Conservation (phyloP, 345 rosid genomes). For the Arabidopsis suecica region DNA sequence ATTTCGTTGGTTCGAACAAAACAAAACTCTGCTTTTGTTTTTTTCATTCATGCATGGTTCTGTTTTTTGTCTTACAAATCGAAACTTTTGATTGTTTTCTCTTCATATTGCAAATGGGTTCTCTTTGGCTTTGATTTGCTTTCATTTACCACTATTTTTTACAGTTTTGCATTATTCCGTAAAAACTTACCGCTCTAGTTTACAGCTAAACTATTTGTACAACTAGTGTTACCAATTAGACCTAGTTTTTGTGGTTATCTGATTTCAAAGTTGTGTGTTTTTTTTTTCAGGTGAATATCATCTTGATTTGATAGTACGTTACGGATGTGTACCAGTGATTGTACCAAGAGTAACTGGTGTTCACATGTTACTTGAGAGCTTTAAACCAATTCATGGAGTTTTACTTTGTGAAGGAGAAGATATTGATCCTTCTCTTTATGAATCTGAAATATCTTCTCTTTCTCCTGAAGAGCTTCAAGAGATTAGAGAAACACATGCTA, state of each 20-base stretch:
- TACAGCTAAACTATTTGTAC: too few relatives aligned
- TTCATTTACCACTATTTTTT: too few relatives aligned
- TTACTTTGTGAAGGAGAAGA: constrained; percentile 80
- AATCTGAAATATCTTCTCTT: constrained; percentile 60
- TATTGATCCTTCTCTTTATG: constrained; percentile 72
- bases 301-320: constrained; percentile 64
- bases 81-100: constrained; percentile 4
- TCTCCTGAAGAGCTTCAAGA: constrained; percentile 77
- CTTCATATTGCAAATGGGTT: constrained; percentile 35
- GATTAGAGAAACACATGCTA: constrained; percentile 65
- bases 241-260: neutral
- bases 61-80: constrained; percentile 6
- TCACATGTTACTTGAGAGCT: constrained; percentile 64
- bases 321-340: constrained; percentile 71
- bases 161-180: too few relatives aligned
- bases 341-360: constrained; percentile 70
- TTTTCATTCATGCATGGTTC: constrained; percentile 29
- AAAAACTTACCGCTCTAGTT: too few relatives aligned
- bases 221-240: too few relatives aligned
- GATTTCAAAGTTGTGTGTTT: neutral
- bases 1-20: constrained; percentile 58
- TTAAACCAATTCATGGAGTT: constrained; percentile 76
- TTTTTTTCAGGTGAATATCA: constrained; percentile 64
- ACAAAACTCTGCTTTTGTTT: neutral
- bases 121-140: too few relatives aligned